phyloP scores from a whole-genome alignment of 139 green algal genomes.

The Chlorella sorokiniana region DNA sequence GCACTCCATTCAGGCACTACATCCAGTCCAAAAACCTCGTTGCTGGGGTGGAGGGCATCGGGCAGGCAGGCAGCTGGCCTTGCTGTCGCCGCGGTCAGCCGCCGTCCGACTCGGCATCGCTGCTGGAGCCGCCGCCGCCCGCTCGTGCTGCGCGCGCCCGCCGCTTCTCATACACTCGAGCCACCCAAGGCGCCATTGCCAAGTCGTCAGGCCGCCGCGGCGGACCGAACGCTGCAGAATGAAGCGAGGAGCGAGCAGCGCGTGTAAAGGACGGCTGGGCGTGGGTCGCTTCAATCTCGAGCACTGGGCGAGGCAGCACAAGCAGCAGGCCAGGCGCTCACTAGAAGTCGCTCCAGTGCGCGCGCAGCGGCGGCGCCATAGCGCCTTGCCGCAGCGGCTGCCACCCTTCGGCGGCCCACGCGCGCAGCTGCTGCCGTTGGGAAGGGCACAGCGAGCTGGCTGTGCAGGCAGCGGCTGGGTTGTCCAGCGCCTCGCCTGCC shows the following conservation, averaged over 20 bases:
- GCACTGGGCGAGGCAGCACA: no score
- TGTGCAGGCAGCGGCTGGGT: background rate
- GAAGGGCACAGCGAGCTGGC: background rate
- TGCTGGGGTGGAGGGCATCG: no score
- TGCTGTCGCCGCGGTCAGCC: no score
- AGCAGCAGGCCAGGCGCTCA: no score
- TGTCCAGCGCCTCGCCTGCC: background rate
- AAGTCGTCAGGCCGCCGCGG: conserved; percentile 30
- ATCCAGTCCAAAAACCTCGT: no score
- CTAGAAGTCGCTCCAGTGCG: conserved; percentile 52
- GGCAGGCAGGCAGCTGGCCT: no score
- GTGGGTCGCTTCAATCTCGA: no score
- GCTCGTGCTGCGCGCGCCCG: background rate
- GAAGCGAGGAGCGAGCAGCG: no score
- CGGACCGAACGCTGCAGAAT: no score
- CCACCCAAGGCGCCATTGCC: conserved; percentile 50
- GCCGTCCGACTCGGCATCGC: background rate
- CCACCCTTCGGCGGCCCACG: background rate
- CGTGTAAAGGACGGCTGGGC: no score
- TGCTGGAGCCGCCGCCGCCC: background rate
- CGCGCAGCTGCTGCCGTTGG: background rate
- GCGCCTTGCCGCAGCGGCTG: conserved; percentile 19
- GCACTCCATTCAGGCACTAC: no score
- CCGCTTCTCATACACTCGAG: conserved; percentile 26
- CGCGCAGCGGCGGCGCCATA: conserved; percentile 2